phyloP scores from a whole-genome alignment of 1,284 basidiomycete species.

The Malassezia sympodialis region DNA sequence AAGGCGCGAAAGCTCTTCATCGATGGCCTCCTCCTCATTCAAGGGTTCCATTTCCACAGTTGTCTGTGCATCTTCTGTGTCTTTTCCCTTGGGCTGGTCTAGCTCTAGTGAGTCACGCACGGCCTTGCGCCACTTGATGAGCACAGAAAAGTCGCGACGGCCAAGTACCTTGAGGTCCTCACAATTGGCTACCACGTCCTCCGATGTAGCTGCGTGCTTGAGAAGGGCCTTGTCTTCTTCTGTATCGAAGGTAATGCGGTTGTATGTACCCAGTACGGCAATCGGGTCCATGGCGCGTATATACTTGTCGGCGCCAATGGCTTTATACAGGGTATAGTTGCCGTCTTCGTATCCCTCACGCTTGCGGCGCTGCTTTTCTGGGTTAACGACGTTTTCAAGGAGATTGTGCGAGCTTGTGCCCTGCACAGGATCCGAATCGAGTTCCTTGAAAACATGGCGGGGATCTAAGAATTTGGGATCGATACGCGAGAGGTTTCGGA shows the following conservation, averaged over 20 bases:
- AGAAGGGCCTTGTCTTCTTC: slow-evolving; percentile 63
- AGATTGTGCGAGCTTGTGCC: slow-evolving; percentile 38
- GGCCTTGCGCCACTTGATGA: slow-evolving; percentile 68
- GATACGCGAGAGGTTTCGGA: slow-evolving; percentile 85
- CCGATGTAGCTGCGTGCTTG: slow-evolving; percentile 54
- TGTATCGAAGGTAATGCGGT: slow-evolving; percentile 66
- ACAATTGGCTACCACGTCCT: slow-evolving; percentile 70
- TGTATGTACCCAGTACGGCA: slow-evolving; percentile 67
- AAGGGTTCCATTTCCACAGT: slow-evolving; percentile 57
- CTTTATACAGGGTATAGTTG: slow-evolving; percentile 80
- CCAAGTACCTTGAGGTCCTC: slow-evolving; percentile 92
- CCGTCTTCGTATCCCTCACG: slow-evolving; percentile 94
- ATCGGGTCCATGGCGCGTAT: slow-evolving; percentile 56
- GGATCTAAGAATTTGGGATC: slow-evolving; percentile 98
- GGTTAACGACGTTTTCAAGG: slow-evolving; percentile 75
- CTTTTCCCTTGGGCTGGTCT: slow-evolving; percentile 24
- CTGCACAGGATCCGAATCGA: slow-evolving; percentile 37
- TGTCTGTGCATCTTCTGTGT: slow-evolving; percentile 22
- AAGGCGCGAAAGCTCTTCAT: slow-evolving; percentile 65
- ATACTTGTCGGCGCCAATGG: slow-evolving; percentile 64
- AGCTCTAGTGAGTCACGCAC: slow-evolving; percentile 62
- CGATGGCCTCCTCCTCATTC: slow-evolving; percentile 56
- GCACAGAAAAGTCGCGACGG: slow-evolving; percentile 86
- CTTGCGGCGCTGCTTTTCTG: slow-evolving; percentile 86
- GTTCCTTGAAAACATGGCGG: slow-evolving; percentile 92